Evolutionary conservation across 2,329 filamentous ascomycete species (phyloP).

Genomic region (Talaromyces sp.): DNA sequence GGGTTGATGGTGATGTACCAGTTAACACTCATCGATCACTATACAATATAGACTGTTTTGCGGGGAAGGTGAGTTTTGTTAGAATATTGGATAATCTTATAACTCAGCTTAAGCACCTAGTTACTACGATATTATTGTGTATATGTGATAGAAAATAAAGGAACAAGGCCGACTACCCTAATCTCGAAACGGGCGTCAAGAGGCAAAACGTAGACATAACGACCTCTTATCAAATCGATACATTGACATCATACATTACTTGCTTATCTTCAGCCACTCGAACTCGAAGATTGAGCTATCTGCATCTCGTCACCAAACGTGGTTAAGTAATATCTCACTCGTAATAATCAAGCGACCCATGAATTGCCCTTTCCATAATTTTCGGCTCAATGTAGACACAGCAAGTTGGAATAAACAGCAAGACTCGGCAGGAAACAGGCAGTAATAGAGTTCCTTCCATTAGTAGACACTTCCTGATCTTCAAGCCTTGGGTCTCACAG

Average conservation of each 20-base stretch:
- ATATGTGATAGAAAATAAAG: not conserved
- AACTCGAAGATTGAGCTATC: not conserved
- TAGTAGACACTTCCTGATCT: not conserved
- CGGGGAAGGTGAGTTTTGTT: not conserved
- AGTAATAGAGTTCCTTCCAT: too few species aligned
- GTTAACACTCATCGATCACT: not conserved
- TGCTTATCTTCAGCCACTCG: constrained; percentile 4
- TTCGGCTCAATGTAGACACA: not conserved
- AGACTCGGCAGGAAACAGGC: not conserved
- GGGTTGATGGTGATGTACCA: not conserved
- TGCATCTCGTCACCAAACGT: constrained; percentile 15
- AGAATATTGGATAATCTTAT: not conserved
- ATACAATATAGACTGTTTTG: not conserved
- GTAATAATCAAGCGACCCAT: not conserved
- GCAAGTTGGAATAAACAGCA: not conserved
- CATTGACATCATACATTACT: not conserved
- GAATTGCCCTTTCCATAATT: not conserved
- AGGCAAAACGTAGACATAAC: not conserved
- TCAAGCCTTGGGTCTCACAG: not conserved
- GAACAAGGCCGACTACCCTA: not conserved
- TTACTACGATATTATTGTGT: not conserved
- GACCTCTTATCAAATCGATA: not conserved
- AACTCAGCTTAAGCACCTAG: not conserved
- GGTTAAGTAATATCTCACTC: constrained; percentile 1
- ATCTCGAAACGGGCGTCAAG: not conserved